Base-by-base conservation (phyloP, 371 early-diverging fungal genomes). In the Mucor lusitanicus region DNA sequence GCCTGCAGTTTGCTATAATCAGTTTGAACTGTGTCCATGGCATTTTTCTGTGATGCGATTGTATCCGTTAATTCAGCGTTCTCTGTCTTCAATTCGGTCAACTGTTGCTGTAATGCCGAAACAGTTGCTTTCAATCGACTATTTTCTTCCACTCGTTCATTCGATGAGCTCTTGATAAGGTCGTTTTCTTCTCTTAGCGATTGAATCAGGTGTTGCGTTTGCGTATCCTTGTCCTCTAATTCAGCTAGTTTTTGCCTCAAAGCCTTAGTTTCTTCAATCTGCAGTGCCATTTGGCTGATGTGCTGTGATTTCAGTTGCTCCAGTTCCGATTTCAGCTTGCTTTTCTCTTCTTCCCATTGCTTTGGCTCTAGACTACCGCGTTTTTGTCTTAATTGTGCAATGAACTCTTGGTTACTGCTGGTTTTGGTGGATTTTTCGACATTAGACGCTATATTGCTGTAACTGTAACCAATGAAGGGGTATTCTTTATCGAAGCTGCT, bases 401-500 rank as follows among this genome's bases (percentile, higher is more conserved):
- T 42, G 28, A 44, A 60, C 27, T 60, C 32, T 33, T 40, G 27
- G 48, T 53, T 42, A 3, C 32, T 54, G 12, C 50, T 50, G 5
- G 9, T 32, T 37, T 40, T 54, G 30, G n/a, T 25, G 19, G 46
- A n/a, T 3, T 57, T 53, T 21, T 15, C 32, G n/a, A 12, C 54
- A 12, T 39, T 42, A 7, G 46, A 35, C 35, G 9, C 46, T 13
- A 25, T 25, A 4, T 15, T 28, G 15, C 39, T 32, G 11, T 48
- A 19, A 9, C 25, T 48, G 2, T 92, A 96, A 0, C 97, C 97
- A 35, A 96, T 87, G 67, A 95, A 96, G 0, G 94, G 92, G 12
- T 94, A 82, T 61, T 92, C 90, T 71, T 87, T 85, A 37, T 92
- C 92, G 40, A 68, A 70, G 55, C 55, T 69, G 64, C 65, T 69